phyloP scores from a whole-genome alignment of 2,329 filamentous ascomycete species.

The Paracoccidioides lutzii region DNA sequence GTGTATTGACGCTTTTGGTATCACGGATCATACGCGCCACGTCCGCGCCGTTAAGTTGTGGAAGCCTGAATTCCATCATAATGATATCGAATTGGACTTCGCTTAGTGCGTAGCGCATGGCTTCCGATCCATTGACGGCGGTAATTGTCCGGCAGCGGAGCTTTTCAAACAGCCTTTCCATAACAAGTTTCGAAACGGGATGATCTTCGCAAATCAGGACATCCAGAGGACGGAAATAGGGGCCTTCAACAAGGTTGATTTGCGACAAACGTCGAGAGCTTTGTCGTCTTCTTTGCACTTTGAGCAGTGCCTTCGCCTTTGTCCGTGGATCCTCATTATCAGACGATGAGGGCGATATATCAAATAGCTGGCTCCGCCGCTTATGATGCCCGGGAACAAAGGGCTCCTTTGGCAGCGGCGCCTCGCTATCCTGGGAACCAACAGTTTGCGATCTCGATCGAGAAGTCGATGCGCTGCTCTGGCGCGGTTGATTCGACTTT shows the following conservation, averaged over 20 bases:
- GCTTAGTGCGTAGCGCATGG: constrained; percentile 83
- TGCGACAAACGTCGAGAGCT: constrained; percentile 90
- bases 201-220: constrained; percentile 96
- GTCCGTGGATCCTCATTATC: constrained; percentile 93
- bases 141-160: constrained; percentile 87
- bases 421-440: constrained; percentile 83
- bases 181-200: constrained; percentile 92
- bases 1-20: constrained; percentile 85
- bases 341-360: constrained; percentile 92
- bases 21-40: constrained; percentile 96
- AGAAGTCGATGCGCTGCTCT: constrained; percentile 47
- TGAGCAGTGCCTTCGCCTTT: constrained; percentile 77
- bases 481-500: constrained; percentile 40
- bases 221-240: constrained; percentile 79
- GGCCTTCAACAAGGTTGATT: constrained; percentile 71
- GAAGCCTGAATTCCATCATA: constrained; percentile 92
- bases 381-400: constrained; percentile 65
- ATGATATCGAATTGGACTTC: constrained; percentile 99
- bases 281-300: constrained; percentile 86
- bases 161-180: constrained; percentile 95
- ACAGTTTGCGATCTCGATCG: constrained; percentile 82
- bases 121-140: constrained; percentile 79
- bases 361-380: constrained; percentile 83
- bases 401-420: constrained; percentile 49
- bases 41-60: constrained; percentile 87